Evolutionary conservation across 345 rosid species (phyloP).

Genomic region (Litchi chinensis): DNA sequence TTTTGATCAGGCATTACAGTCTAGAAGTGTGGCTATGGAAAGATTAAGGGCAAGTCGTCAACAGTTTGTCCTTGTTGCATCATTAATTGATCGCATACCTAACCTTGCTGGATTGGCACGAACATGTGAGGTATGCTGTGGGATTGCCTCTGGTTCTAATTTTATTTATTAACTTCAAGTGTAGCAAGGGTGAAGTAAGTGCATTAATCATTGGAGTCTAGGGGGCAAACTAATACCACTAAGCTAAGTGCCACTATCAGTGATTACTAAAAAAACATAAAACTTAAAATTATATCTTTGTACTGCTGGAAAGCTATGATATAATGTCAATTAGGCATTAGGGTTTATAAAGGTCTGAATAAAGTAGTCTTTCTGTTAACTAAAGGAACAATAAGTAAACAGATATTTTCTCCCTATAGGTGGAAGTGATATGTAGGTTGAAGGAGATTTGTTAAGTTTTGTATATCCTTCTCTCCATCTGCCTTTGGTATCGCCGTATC

Average conservation of each 20-base stretch:
- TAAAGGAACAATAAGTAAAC: not conserved
- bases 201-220: not conserved
- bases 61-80: constrained; percentile 83
- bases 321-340: not conserved
- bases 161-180: not conserved
- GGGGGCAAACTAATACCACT: not conserved
- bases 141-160: constrained; percentile 3
- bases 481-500: not conserved
- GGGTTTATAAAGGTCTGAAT: not conserved
- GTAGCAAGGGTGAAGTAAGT: not conserved
- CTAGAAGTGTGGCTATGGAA: constrained; percentile 67
- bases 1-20: constrained; percentile 64
- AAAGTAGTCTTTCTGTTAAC: not conserved
- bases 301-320: not conserved
- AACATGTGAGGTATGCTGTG: constrained; percentile 76
- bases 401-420: not conserved
- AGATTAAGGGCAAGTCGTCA: constrained; percentile 67
- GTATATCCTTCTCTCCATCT: not conserved
- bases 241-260: not conserved
- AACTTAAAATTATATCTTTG: not conserved
- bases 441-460: not conserved
- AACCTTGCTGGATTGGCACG: constrained; percentile 97
- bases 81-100: constrained; percentile 88
- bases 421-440: not conserved
- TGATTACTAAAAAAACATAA: not conserved